These are phyloP conservation scores for Ustilago curta DNA, from an alignment of 1,284 basidiomycete species.

Conservation along the genomic window DNA sequence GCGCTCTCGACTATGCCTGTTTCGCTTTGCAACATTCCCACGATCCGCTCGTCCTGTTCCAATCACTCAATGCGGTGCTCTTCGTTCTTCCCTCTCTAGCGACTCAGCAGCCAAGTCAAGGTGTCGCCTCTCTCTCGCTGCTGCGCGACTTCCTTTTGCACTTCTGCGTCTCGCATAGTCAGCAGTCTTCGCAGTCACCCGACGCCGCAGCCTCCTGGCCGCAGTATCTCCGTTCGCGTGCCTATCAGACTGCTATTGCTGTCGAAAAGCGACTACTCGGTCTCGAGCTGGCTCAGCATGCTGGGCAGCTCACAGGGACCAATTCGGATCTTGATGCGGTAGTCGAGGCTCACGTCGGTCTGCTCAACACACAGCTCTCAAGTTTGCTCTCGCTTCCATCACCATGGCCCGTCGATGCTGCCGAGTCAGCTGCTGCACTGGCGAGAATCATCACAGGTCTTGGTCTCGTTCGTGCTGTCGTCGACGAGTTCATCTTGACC, in stretches of 20 bases:
- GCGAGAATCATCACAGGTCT: constrained; percentile 41
- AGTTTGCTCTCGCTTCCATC: constrained; percentile 37
- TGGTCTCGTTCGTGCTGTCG: constrained; percentile 48
- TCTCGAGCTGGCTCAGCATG: constrained; percentile 49
- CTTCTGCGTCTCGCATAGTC: constrained; percentile 45
- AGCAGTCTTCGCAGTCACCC: constrained; percentile 25
- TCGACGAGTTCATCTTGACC: constrained; percentile 50
- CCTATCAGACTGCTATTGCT: constrained; percentile 55
- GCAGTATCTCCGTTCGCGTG: constrained; percentile 50
- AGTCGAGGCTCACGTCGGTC: constrained; percentile 34
- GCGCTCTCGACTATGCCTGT: constrained; percentile 56
- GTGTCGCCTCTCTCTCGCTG: constrained; percentile 31
- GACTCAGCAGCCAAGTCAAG: constrained; percentile 25
- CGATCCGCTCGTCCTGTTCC: constrained; percentile 57
- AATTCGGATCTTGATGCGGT: constrained; percentile 25
- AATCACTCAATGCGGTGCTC: constrained; percentile 51
- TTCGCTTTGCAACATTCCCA: constrained; percentile 53
- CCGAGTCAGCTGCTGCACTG: constrained; percentile 24
- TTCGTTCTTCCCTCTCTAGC: constrained; percentile 46
- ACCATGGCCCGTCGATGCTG: constrained; percentile 39
- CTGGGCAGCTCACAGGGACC: constrained; percentile 24
- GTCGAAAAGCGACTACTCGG: constrained; percentile 53
- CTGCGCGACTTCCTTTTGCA: constrained; percentile 57
- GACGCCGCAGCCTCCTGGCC: constrained; percentile 43
- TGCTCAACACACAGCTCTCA: constrained; percentile 44